Conservation (phyloP, 805 yeast species). For the Lipomyces sp. region DNA sequence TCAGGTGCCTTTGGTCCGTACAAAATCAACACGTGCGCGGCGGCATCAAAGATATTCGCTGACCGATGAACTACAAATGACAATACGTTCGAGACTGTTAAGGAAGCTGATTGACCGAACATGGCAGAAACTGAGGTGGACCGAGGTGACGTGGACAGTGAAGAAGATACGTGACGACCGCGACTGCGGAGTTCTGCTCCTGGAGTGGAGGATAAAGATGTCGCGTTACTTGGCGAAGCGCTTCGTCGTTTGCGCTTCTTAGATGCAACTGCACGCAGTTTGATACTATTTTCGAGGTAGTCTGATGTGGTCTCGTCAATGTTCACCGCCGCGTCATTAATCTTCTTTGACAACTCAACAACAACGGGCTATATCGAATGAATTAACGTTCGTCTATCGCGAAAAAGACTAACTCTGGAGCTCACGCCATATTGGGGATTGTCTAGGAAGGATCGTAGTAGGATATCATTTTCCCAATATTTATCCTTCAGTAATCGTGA, state of each 20-base stretch:
- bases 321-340: slow-evolving; percentile 1
- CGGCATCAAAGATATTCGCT: slow-evolving; percentile 14
- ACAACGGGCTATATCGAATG: slow-evolving; percentile 9
- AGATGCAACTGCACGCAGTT: slow-evolving; percentile 7
- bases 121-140: background rate
- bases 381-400: background rate
- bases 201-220: slow-evolving; percentile 2
- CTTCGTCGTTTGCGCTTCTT: slow-evolving; percentile 4
- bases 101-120: background rate
- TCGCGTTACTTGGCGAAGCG: slow-evolving; percentile 4
- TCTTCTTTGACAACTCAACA: slow-evolving; percentile 17
- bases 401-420: background rate
- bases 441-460: slow-evolving; percentile 17
- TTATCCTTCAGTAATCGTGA: slow-evolving; percentile 19
- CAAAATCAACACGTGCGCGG: slow-evolving; percentile 24
- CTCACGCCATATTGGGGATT: slow-evolving; percentile 25
- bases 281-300: slow-evolving; percentile 3
- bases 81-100: slow-evolving; percentile 14
- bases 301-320: slow-evolving; percentile 9
- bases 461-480: slow-evolving; percentile 18
- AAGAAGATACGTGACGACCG: background rate
- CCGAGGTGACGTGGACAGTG: slow-evolving; percentile 2
- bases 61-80: background rate
- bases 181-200: background rate
- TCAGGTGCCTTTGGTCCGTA: slow-evolving; percentile 21